Evolutionary conservation across 805 yeast genomes (phyloP).

Genomic region (Metschnikowia peoriensis): DNA sequence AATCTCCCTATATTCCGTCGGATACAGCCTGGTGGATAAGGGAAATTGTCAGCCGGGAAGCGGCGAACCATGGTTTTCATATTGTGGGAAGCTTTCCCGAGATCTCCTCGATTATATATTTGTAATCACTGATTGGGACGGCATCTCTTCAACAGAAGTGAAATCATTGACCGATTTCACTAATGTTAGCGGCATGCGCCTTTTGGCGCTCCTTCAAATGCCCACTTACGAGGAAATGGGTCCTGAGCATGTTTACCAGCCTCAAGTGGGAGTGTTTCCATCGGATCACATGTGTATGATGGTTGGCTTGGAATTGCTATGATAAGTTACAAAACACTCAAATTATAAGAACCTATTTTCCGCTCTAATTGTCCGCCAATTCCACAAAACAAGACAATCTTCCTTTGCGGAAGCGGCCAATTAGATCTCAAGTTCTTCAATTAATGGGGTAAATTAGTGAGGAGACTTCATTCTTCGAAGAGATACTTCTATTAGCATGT

Average conservation of each 20-base stretch:
- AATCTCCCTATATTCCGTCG: slow-evolving; percentile 1
- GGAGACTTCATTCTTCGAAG: too few relatives aligned
- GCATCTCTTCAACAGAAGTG: background rate
- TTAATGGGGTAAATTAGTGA: too few relatives aligned
- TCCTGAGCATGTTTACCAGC: background rate
- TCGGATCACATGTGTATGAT: slow-evolving; percentile 1
- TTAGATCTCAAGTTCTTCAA: too few relatives aligned
- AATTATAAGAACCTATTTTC: too few relatives aligned
- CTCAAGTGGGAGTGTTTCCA: background rate
- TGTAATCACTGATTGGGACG: slow-evolving; percentile 7
- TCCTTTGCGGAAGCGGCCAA: too few relatives aligned
- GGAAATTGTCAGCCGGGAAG: background rate
- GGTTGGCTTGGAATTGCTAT: slow-evolving; percentile 1
- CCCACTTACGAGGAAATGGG: background rate
- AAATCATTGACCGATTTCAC: background rate
- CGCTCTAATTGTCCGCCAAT: too few relatives aligned
- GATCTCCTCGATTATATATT: slow-evolving; percentile 6
- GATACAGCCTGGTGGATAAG: background rate
- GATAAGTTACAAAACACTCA: background rate
- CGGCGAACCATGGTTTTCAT: slow-evolving; percentile 5
- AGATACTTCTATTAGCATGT: too few relatives aligned
- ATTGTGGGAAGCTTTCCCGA: slow-evolving; percentile 1
- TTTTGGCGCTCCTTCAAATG: slow-evolving; percentile 2
- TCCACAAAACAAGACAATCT: too few relatives aligned
- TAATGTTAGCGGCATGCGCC: background rate